Evolutionary conservation across 768 basidiomycete species (phyloP).

Genomic region (Mycena alexandri): DNA sequence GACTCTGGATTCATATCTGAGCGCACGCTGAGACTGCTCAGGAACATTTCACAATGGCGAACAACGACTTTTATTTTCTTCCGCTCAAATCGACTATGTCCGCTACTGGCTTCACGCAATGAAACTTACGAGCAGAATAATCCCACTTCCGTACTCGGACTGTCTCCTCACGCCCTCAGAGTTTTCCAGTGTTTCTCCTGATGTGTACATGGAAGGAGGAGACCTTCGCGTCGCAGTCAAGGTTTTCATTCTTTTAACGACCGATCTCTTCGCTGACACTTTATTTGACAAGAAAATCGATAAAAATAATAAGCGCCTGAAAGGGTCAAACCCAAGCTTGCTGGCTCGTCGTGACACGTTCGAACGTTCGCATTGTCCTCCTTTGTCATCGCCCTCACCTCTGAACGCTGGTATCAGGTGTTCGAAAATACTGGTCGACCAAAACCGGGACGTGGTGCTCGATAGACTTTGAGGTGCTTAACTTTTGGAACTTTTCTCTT

Average conservation of each 20-base stretch:
- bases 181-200: slow-evolving; percentile 69
- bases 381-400: no score
- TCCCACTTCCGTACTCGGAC: slow-evolving; percentile 84
- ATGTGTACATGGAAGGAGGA: slow-evolving; percentile 65
- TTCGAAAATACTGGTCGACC: slow-evolving; percentile 71
- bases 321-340: slow-evolving; percentile 69
- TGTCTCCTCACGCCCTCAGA: slow-evolving; percentile 75
- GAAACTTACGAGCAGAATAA: slow-evolving; percentile 69
- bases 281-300: slow-evolving; percentile 67
- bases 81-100: slow-evolving; percentile 64
- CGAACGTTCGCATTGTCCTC: slow-evolving; percentile 54
- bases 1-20: slow-evolving; percentile 20
- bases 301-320: slow-evolving; percentile 85
- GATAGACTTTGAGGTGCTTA: slow-evolving; percentile 78
- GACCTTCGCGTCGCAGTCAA: slow-evolving; percentile 72
- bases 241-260: slow-evolving; percentile 49
- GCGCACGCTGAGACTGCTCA: slow-evolving; percentile 38
- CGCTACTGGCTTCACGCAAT: slow-evolving; percentile 87
- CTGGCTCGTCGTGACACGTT: slow-evolving; percentile 71
- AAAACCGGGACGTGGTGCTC: slow-evolving; percentile 81
- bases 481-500: no score
- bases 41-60: slow-evolving; percentile 80
- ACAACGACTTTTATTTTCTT: slow-evolving; percentile 84
- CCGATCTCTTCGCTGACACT: background rate
- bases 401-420: slow-evolving; percentile 27